phyloP scores from a whole-genome alignment of 2,329 filamentous ascomycete genomes.

The Fusarium torreyae region DNA sequence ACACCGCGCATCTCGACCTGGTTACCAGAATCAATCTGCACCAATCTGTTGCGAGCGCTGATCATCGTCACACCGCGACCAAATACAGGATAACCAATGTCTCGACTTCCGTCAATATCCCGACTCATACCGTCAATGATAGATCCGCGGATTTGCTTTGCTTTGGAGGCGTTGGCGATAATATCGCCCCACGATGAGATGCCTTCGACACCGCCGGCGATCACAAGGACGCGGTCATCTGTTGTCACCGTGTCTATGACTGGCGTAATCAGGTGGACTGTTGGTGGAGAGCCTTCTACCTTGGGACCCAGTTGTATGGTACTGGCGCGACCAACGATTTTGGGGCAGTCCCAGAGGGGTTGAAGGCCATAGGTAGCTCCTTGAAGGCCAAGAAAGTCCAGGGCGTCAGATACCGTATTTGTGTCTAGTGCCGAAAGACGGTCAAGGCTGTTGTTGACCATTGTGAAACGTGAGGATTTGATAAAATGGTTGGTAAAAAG shows the following conservation, averaged over 20 bases:
- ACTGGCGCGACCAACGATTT: constrained; percentile 1
- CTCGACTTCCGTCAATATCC: not conserved
- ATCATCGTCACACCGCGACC: constrained; percentile 1
- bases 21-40: not conserved
- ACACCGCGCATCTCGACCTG: constrained; percentile 1
- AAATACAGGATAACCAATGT: not conserved
- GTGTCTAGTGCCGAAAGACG: not conserved
- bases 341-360: not conserved
- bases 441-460: not conserved
- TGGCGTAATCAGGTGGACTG: not conserved
- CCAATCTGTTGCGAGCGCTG: not conserved
- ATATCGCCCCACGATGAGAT: constrained; percentile 8
- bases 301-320: not conserved
- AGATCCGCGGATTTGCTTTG: not conserved
- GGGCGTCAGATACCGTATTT: not conserved
- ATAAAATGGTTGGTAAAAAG: too few species aligned
- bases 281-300: not conserved
- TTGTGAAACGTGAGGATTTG: not conserved
- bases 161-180: not conserved
- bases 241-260: not conserved
- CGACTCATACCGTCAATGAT: constrained; percentile 1
- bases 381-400: not conserved
- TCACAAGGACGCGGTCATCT: not conserved
- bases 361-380: not conserved
- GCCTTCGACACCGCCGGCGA: not conserved